Evolutionary conservation across 305 asterid genomes (phyloP).

Genomic region (Fraxinus floribunda): DNA sequence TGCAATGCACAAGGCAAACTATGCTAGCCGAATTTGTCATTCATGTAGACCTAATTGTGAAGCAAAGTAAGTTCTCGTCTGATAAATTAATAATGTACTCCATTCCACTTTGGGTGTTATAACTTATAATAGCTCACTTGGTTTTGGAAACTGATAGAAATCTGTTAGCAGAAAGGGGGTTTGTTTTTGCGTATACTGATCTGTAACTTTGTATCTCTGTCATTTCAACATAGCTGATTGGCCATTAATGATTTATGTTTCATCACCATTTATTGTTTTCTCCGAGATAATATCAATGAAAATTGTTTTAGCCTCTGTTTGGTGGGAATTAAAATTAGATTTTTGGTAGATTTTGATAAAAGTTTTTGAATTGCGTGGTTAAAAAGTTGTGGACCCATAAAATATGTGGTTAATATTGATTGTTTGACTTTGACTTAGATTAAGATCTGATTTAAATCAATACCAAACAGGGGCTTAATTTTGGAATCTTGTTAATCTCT

Average conservation of each 20-base stretch:
- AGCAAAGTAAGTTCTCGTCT: slow-evolving; percentile 73
- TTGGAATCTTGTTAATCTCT: background rate
- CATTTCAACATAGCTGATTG: background rate
- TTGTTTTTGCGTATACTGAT: background rate
- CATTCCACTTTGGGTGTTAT: background rate
- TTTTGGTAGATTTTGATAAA: too few relatives aligned
- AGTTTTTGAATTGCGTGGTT: too few relatives aligned
- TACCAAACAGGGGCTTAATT: background rate
- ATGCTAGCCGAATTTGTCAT: slow-evolving; percentile 99
- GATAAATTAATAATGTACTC: background rate
- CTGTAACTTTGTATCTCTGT: background rate
- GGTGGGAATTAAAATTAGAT: too few relatives aligned
- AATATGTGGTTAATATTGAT: too few relatives aligned
- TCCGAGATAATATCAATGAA: background rate
- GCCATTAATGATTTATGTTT: background rate
- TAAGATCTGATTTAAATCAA: too few relatives aligned
- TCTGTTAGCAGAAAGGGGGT: background rate
- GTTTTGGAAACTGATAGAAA: background rate
- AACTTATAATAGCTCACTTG: background rate
- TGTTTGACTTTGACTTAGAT: too few relatives aligned
- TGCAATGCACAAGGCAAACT: slow-evolving; percentile 99
- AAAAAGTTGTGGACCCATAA: too few relatives aligned
- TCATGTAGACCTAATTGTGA: slow-evolving; percentile 98
- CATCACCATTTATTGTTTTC: background rate
- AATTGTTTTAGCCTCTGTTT: background rate